Evolutionary conservation across 2,329 filamentous ascomycete species (phyloP).

Genomic region (Hypocreales sp.): DNA sequence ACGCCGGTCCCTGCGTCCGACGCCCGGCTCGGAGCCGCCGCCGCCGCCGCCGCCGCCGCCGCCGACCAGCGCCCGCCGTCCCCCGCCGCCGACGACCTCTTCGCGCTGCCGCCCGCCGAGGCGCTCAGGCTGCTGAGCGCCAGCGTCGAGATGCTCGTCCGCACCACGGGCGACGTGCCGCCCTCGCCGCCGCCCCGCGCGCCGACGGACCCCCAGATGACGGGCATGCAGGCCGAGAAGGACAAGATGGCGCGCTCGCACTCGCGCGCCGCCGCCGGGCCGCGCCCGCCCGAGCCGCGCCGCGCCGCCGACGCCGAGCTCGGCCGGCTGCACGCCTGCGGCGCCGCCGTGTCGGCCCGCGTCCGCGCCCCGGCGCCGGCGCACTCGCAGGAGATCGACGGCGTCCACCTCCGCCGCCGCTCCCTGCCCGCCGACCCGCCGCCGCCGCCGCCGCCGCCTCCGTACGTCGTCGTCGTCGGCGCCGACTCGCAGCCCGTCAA

Average conservation of each 20-base stretch:
- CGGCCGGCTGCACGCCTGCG: conserved; percentile 11
- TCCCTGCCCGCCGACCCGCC: conserved; percentile 8
- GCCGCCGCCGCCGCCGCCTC: conserved; percentile 30
- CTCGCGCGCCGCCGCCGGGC: no score
- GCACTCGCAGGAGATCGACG: conserved; percentile 29
- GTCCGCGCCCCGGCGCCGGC: conserved; percentile 10
- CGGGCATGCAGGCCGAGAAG: conserved; percentile 46
- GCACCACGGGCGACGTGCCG: conserved; percentile 61
- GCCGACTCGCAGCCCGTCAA: conserved; percentile 57
- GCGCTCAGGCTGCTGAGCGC: conserved; percentile 69
- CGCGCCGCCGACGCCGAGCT: conserved; percentile 1
- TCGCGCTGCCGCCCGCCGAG: conserved; percentile 53
- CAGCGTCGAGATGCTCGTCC: conserved; percentile 54
- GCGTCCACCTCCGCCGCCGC: conserved; percentile 31
- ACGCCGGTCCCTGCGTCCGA: conserved; percentile 26
- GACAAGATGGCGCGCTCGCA: conserved; percentile 41
- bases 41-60: conserved; percentile 9
- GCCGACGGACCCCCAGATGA: conserved; percentile 50
- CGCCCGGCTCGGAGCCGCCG: conserved; percentile 13
- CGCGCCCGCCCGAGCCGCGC: no score
- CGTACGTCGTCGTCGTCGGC: conserved; percentile 48
- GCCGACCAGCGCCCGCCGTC: conserved; percentile 23
- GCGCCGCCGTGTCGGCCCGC: conserved; percentile 10
- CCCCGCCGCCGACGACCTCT: no score
- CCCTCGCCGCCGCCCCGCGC: conserved; percentile 58